Percentiles rank a stretch among this genome's conserved stretches.
These are phyloP conservation scores for Fusarium sp. DNA, from an alignment of 2,329 filamentous ascomycete genomes.

Conservation along the genomic window DNA sequence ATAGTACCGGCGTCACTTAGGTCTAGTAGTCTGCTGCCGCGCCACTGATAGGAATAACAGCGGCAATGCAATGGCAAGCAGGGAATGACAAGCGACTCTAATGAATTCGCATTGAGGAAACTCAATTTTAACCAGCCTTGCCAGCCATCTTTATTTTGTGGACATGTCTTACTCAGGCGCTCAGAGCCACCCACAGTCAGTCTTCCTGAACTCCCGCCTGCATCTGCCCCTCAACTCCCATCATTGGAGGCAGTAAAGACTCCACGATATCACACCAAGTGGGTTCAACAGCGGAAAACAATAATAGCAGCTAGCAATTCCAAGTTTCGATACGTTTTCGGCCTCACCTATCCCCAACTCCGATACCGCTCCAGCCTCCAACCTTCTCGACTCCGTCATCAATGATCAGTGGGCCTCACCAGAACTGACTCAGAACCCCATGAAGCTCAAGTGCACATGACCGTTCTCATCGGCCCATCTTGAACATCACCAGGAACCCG, in stretches of 20 bases:
- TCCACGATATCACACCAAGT: not conserved
- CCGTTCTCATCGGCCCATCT: slow-evolving; percentile 20
- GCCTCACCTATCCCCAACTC: slow-evolving; percentile 4
- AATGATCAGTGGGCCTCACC: slow-evolving; percentile 8
- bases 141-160: not conserved
- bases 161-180: not conserved
- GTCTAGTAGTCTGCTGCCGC: slow-evolving; percentile 12
- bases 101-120: not conserved
- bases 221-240: slow-evolving; percentile 4
- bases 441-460: slow-evolving; percentile 25
- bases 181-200: not conserved
- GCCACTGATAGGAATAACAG: slow-evolving; percentile 6
- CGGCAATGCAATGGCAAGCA: not conserved
- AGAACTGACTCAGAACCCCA: slow-evolving; percentile 23
- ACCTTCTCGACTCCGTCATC: slow-evolving; percentile 2
- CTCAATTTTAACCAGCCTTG: not conserved
- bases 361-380: slow-evolving; percentile 31
- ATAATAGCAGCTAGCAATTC: not conserved
- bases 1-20: slow-evolving; percentile 16
- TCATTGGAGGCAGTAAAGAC: not conserved
- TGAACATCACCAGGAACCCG: not conserved
- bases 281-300: not conserved
- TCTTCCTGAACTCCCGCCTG: not conserved
- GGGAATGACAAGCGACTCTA: not conserved
- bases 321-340: not conserved